Evolutionary conservation across 352 stramenopile species (phyloP).

Genomic region (Plasmopara muralis): DNA sequence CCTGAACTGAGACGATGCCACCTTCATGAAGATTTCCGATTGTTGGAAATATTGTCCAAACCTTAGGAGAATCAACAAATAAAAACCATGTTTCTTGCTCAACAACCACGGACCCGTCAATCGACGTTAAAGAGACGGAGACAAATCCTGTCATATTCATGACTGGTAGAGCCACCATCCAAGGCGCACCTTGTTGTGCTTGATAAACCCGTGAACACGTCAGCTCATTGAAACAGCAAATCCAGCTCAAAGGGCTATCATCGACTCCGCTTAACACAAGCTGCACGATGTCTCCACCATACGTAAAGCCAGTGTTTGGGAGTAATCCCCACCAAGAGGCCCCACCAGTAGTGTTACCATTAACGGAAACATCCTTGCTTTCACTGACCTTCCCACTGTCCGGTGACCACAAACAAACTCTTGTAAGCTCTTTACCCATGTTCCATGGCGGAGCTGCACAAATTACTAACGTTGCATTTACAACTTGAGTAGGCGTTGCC

Average conservation of each 20-base stretch:
- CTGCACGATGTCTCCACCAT: slow-evolving; percentile 9
- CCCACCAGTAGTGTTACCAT: background rate
- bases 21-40: slow-evolving; percentile 15
- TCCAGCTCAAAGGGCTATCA: slow-evolving; percentile 12
- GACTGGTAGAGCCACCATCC: slow-evolving; percentile 12
- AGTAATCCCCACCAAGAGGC: slow-evolving; percentile 21
- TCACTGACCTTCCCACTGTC: slow-evolving; percentile 13
- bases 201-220: slow-evolving; percentile 18
- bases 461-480: slow-evolving; percentile 31
- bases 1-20: slow-evolving; percentile 21
- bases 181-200: slow-evolving; percentile 1
- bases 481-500: slow-evolving; percentile 17
- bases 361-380: slow-evolving; percentile 4
- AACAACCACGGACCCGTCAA: background rate
- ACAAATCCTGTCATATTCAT: slow-evolving; percentile 15
- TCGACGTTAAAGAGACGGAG: slow-evolving; percentile 15
- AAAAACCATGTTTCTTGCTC: slow-evolving; percentile 29
- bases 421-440: slow-evolving; percentile 6
- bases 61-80: slow-evolving; percentile 19
- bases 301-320: slow-evolving; percentile 15
- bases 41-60: slow-evolving; percentile 20
- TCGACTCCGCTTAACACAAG: slow-evolving; percentile 8
- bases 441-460: slow-evolving; percentile 27
- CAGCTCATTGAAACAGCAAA: slow-evolving; percentile 32
- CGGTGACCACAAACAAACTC: slow-evolving; percentile 29